Base-by-base conservation (phyloP, 1,284 basidiomycete genomes). In the Grifola frondosa region DNA sequence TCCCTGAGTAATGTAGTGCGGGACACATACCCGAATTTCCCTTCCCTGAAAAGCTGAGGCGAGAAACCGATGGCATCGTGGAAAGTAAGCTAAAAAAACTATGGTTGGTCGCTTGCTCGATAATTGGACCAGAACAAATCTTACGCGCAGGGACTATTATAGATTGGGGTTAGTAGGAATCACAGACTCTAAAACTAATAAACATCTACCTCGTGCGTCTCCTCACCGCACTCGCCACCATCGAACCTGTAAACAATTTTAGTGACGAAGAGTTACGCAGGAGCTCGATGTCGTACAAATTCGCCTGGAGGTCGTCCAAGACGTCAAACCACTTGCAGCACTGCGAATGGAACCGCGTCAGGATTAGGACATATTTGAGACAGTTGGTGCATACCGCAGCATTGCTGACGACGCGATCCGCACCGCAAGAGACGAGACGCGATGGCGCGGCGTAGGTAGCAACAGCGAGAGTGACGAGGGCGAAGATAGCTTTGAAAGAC, bases 331-430 rank as follows among this genome's bases (percentile, higher is more conserved):
- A 50, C 23, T 44, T 39, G 37, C 48, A 50, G 35, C 48, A 50
- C 48, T 50, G n/a, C n/a, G n/a, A n/a, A 21, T 6, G 16, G 9
- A 30, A 3, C 3, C 3, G n/a, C n/a, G n/a, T n/a, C n/a, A n/a
- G n/a, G n/a, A n/a, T 29, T 13, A 32, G 37, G 20, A 17, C 19
- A n/a, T 9, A 3, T 16, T 12, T 1, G 10, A 5, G 5, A n/a
- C 7, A 15, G 8, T 12, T 1, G 10, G 16, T 22, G 3, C 40
- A 21, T 13, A 46, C 44, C 48, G 65, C 66, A 17, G 45, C 60
- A 40, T 68, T 64, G 4, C 61, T 56, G 13, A 63, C 66, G 3
- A 51, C 58, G 31, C 62, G 39, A 10, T 53, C 55, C 37, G 52
- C 52, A 39, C 52, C 45, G 39, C 55, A 57, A 20, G 46, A 30